Evolutionary conservation across 2,329 filamentous ascomycete species (phyloP).

Genomic region (Fusarium albidum): DNA sequence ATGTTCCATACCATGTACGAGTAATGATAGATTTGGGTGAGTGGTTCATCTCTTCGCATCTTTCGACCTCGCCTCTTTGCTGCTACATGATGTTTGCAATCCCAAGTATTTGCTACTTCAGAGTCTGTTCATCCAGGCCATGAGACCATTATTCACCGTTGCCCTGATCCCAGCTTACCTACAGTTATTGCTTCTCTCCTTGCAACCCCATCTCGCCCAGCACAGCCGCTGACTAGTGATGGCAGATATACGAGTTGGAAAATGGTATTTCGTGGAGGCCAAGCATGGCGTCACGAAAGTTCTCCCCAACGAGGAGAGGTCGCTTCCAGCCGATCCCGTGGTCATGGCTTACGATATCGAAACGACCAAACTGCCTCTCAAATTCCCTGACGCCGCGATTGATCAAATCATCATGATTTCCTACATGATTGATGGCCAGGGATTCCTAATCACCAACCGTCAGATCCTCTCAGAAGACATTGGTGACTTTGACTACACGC

Average conservation of each 20-base stretch:
- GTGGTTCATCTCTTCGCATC: constrained; percentile 16
- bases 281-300: constrained; percentile 91
- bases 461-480: constrained; percentile 99
- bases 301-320: constrained; percentile 83
- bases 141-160: constrained; percentile 95
- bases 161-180: constrained; percentile 70
- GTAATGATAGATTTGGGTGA: constrained; percentile 93
- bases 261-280: constrained; percentile 95
- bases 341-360: constrained; percentile 99
- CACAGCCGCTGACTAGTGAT: constrained; percentile 17
- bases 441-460: constrained; percentile 96
- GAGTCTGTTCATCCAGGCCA: constrained; percentile 81
- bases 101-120: constrained; percentile 99
- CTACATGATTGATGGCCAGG: constrained; percentile 99
- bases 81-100: constrained; percentile 84
- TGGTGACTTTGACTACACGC: constrained; percentile 96
- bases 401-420: constrained; percentile 99
- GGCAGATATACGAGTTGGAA: constrained; percentile 90
- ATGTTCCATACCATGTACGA: constrained; percentile 98
- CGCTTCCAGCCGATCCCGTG: constrained; percentile 93
- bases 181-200: neutral
- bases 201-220: neutral
- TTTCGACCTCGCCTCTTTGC: neutral
- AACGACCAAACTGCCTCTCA: constrained; percentile 92
- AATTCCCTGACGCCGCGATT: constrained; percentile 93